Base-by-base conservation (phyloP, 2,329 filamentous ascomycete species). In the Corinectria fuckeliana region DNA sequence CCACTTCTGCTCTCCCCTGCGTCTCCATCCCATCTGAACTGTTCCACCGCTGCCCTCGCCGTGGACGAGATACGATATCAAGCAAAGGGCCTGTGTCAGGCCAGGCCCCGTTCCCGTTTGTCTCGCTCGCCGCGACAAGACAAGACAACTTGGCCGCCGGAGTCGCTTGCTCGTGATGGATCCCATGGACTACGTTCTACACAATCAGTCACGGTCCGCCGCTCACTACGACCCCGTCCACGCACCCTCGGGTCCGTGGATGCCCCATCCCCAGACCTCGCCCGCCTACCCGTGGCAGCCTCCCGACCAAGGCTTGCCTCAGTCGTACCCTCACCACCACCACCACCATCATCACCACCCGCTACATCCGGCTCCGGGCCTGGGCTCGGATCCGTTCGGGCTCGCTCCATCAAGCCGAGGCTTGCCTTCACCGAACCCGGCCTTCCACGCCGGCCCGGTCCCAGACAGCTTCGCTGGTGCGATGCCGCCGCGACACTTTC, bases 171-270 rank as follows among this genome's bases (percentile, higher is more conserved):
- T 41, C 53, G 54, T 58, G 45, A 73, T 73, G 71, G 71, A 73
- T 63, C 68, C 64, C 14, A 68, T 70, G 63, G 68, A 73, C 30
- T 69, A 67, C 53, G 55, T 70, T 34, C 48, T 68, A 44, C 63
- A 67, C 52, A 62, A 66, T 38, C 60, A 67, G 41, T 58, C 63
- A 38, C 65, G 68, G 44, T 44, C 64, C 36, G 49, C 52, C n/a
- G 52, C 66, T 16, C 69, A 70, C 49, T 70, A 70, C 49, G 71
- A 71, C 38, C 65, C 71, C 16, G 66, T 72, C 34, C 71, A 73
- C 51, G 61, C 66, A 26, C 62, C 68, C 30, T 61, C 69, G 18
- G 63, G 53, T 44, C 55, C 64, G 34, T 75, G 73, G 73, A 56
- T 59, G 45, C 50, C 62, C 47, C 65, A 65, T 48, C 54, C 64